Evolutionary conservation across 345 rosid species (phyloP).

Genomic region (Syzygium aqueum): DNA sequence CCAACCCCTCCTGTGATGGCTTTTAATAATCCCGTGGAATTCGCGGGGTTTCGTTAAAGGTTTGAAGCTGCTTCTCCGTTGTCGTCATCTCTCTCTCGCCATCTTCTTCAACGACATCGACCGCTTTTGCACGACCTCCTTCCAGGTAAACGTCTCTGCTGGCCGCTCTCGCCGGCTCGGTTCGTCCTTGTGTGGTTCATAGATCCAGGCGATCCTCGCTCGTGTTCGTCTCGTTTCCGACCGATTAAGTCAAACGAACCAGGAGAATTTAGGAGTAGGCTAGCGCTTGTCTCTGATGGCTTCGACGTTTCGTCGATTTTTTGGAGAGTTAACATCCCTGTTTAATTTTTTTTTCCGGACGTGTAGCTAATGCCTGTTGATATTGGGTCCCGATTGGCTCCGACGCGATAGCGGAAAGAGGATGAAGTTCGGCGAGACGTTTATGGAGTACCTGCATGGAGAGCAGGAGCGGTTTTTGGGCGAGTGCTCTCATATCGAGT

Average conservation of each 20-base stretch:
- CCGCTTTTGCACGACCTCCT: neutral
- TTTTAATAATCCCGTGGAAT: neutral
- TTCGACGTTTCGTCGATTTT: neutral
- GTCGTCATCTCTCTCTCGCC: neutral
- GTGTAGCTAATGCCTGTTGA: neutral
- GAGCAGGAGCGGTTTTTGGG: conserved; percentile 50
- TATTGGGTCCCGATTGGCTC: neutral
- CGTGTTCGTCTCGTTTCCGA: neutral
- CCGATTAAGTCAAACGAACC: neutral
- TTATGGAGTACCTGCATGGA: conserved; percentile 62
- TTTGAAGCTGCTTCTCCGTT: neutral
- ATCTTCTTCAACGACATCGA: neutral
- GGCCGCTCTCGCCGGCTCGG: neutral
- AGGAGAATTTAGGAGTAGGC: neutral
- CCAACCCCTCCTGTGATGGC: neutral
- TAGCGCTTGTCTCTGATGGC: neutral
- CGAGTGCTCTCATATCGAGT: conserved; percentile 71
- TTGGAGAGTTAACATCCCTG: neutral
- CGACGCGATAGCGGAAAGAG: neutral
- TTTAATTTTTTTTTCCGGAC: neutral
- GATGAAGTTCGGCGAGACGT: conserved; percentile 94
- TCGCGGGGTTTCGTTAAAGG: neutral
- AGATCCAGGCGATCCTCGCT: neutral
- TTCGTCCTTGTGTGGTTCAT: neutral
- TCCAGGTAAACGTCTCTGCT: neutral